phyloP scores from a whole-genome alignment of 257 asterid species.

The Solanum lycopersicoides region DNA sequence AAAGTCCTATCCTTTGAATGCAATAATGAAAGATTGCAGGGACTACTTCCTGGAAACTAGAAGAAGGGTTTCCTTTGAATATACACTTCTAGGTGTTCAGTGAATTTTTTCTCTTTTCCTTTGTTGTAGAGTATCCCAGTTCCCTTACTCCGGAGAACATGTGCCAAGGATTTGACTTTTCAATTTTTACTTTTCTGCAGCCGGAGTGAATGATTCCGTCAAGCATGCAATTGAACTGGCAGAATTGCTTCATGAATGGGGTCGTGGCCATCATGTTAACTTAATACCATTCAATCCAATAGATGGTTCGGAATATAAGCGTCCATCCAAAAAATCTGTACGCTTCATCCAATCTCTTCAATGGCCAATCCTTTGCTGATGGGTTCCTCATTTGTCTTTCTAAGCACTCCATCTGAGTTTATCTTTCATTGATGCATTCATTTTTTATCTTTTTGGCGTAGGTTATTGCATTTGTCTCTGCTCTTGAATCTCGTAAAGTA shows the following conservation, averaged over 20 bases:
- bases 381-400: neutral
- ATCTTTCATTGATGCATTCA: neutral
- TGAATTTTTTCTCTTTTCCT: neutral
- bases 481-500: slow-evolving; percentile 72
- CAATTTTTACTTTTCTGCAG: slow-evolving; percentile 27
- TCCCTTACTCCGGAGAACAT: neutral
- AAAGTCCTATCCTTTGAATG: slow-evolving; percentile 82
- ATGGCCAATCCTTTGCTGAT: neutral
- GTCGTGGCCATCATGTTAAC: slow-evolving; percentile 84
- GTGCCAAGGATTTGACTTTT: neutral
- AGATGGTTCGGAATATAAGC: slow-evolving; percentile 68
- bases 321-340: slow-evolving; percentile 73
- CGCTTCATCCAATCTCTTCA: slow-evolving; percentile 1
- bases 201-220: slow-evolving; percentile 71
- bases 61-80: slow-evolving; percentile 86
- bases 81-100: slow-evolving; percentile 68
- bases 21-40: slow-evolving; percentile 90
- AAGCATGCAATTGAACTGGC: slow-evolving; percentile 80
- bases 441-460: slow-evolving; percentile 1
- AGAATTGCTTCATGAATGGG: slow-evolving; percentile 78
- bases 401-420: neutral
- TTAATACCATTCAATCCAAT: slow-evolving; percentile 83
- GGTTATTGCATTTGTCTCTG: slow-evolving; percentile 69
- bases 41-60: slow-evolving; percentile 77
- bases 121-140: neutral